A percentile compares a stretch with the other conserved stretches of the same genome.
phyloP scores from a whole-genome alignment of 768 basidiomycete species.

The Guyanaporus albipodus region DNA sequence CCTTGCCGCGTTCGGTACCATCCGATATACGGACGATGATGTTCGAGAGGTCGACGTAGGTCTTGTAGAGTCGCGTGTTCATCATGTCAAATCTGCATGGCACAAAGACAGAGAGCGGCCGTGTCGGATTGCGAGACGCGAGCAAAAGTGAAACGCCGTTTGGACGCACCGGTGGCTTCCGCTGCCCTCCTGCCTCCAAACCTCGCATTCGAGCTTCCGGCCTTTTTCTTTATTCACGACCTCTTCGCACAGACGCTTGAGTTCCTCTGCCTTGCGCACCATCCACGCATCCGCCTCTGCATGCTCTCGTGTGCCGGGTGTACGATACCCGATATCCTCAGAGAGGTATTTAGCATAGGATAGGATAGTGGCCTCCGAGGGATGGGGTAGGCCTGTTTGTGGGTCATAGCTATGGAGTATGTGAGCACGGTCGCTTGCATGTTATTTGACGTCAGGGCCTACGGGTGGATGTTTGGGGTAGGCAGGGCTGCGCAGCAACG shows the following conservation, averaged over 20 bases:
- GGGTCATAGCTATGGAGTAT: constrained; percentile 38
- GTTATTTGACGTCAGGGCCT: constrained; percentile 17
- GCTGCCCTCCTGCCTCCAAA: constrained; percentile 86
- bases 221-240: constrained; percentile 38
- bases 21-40: constrained; percentile 84
- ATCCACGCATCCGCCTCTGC: constrained; percentile 83
- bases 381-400: constrained; percentile 56
- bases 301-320: constrained; percentile 88
- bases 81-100: constrained; percentile 97
- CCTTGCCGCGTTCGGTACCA: constrained; percentile 66
- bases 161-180: constrained; percentile 76
- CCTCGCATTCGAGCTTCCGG: constrained; percentile 80
- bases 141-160: not conserved
- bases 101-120: no score
- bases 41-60: constrained; percentile 84
- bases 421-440: not conserved
- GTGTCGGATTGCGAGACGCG: not conserved
- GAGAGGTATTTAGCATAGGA: constrained; percentile 63
- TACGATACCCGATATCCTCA: constrained; percentile 86
- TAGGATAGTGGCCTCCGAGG: constrained; percentile 69
- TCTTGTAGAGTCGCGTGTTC: constrained; percentile 77
- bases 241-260: constrained; percentile 61
- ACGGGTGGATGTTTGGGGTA: constrained; percentile 51
- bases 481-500: constrained; percentile 47
- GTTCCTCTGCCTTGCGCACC: constrained; percentile 55